These are phyloP conservation scores for Durusdinium trenchii DNA, from an alignment of 73 alveolate species.

Conservation along the genomic window DNA sequence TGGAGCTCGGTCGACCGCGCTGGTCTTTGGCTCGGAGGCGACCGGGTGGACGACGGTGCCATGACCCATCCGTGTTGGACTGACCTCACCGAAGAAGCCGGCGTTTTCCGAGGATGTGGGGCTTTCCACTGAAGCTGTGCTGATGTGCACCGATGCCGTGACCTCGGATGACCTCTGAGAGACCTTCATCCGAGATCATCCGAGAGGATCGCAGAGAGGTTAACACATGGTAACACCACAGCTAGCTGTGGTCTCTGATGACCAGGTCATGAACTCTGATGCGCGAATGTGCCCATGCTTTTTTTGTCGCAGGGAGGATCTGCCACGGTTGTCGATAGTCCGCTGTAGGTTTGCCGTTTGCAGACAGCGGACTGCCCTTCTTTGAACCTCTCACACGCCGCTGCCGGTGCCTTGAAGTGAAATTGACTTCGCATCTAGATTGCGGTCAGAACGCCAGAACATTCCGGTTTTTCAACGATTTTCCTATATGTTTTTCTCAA, in stretches of 20 bases:
- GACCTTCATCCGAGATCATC: too few relatives aligned
- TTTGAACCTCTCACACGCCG: conserved; percentile 85
- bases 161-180: too few relatives aligned
- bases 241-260: too few relatives aligned
- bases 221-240: too few relatives aligned
- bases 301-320: too few relatives aligned
- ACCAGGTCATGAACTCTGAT: not conserved
- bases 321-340: too few relatives aligned
- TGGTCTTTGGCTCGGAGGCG: conserved; percentile 95
- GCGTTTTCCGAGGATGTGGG: conserved; percentile 52
- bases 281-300: not conserved
- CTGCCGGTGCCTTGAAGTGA: conserved; percentile 1
- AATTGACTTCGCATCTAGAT: not conserved
- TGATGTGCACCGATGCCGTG: conserved; percentile 75
- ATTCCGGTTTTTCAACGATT: too few relatives aligned
- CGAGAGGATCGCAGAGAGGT: too few relatives aligned
- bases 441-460: not conserved
- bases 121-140: conserved; percentile 83
- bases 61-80: not conserved
- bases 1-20: too few relatives aligned
- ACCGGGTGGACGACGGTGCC: not conserved
- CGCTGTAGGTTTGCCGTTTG: conserved; percentile 91
- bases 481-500: too few relatives aligned
- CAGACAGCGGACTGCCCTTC: conserved; percentile 69
- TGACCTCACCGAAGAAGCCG: not conserved